Evolutionary conservation across 169 alveolate species (phyloP).

Genomic region (Cyclospora cayetanensis): DNA sequence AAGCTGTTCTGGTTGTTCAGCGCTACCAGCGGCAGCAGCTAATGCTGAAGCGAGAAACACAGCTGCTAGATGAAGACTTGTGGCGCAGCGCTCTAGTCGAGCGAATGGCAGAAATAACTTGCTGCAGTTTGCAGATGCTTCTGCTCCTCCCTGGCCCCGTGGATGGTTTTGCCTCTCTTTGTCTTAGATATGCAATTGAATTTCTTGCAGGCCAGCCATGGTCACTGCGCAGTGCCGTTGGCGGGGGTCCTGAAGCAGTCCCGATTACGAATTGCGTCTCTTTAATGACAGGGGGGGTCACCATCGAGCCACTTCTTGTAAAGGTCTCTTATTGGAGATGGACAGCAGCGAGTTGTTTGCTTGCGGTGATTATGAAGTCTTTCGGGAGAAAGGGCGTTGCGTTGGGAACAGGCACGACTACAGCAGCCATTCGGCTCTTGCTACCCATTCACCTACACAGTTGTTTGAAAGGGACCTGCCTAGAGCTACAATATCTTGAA

Average conservation of each 20-base stretch:
- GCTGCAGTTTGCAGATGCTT: constrained; percentile 33
- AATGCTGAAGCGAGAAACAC: neutral
- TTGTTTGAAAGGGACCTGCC: constrained; percentile 26
- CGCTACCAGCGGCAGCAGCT: constrained; percentile 10
- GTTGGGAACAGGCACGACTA: constrained; percentile 7
- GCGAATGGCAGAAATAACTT: constrained; percentile 21
- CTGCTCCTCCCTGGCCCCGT: constrained; percentile 30
- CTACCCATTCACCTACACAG: constrained; percentile 31
- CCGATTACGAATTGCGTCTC: no score
- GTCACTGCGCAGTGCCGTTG: neutral
- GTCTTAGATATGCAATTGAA: constrained; percentile 35
- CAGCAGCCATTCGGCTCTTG: constrained; percentile 17
- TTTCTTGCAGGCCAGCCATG: constrained; percentile 39
- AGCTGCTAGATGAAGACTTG: neutral
- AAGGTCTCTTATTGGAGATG: constrained; percentile 17
- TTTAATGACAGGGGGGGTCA: neutral
- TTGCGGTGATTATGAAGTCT: neutral
- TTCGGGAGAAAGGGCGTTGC: constrained; percentile 15
- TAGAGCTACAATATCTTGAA: neutral
- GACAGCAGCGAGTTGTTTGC: constrained; percentile 25
- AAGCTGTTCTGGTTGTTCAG: constrained; percentile 3
- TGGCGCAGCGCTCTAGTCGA: neutral
- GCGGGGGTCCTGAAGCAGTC: neutral
- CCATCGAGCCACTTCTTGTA: neutral
- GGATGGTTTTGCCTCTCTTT: constrained; percentile 22